Base-by-base conservation (phyloP, 2,329 filamentous ascomycete genomes). In the Verticillium isaacii region DNA sequence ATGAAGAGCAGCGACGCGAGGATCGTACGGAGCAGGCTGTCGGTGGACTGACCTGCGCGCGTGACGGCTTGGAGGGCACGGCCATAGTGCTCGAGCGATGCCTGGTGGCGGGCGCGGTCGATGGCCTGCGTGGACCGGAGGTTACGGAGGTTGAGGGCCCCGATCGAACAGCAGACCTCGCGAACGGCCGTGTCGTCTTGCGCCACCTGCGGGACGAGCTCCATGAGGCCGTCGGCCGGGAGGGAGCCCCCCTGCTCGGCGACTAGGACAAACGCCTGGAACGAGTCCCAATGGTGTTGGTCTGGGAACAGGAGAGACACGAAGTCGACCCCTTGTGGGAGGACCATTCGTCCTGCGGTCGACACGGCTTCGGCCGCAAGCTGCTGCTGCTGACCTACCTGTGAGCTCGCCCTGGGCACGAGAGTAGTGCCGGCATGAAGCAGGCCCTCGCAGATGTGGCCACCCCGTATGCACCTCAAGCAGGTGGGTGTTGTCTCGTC, bases 401-500 rank as follows among this genome's bases (percentile, higher is more conserved):
- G 39, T 23, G 39, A 6, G 17, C 29, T 32, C 45, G 61, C 3
- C 23, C 23, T 29, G 11, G 56, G 32, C 25, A 14, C 32, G 14
- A 32, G 12, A 6, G 23, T 36, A 14, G 23, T 36, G 8, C n/a
- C 37, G 2, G 56, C 34, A 29, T 62, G 52, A 15, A 60, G 45
- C 54, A 52, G 45, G n/a, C 45, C 45, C 45, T 52, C 45, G 50
- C 63, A 64, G 4, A 34, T 8, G n/a, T 57, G 61, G 32, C 57
- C 56, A 12, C 61, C 34, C 32, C 59, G 57, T 37, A 57, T 41
- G 61, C 78, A 81, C 45, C 72, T 73, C 2, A 67, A 66, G 64
- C 78, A 81, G 32, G 67, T 67, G 2, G 78, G 78, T 7, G 71
- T 73, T 5, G 70, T 68, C 63, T 80, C 76, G 60, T 81, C 78